Base-by-base conservation (phyloP, 495 filamentous ascomycete species). In the Xylaria venustula region DNA sequence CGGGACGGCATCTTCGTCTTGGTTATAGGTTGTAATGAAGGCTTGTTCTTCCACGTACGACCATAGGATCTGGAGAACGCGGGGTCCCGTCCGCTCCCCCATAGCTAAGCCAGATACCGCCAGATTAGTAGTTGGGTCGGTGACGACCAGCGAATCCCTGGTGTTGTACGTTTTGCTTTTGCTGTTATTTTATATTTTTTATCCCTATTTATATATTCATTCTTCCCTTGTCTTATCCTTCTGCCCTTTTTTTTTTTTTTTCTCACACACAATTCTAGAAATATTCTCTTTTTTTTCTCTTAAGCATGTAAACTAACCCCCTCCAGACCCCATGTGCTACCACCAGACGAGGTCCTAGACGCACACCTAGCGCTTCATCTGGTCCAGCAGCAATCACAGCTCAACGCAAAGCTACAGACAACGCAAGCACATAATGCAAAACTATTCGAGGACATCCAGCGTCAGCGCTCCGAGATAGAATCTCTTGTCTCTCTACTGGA, bases 401-500 rank as follows among this genome's bases (percentile, higher is more conserved):
- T 95, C 51, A 84, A 88, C 59, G 74, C 77, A 8, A 80, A 80
- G 48, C 72, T 95, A 15, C 79, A 86, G 60, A 78, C 79, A 17
- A 83, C 83, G 2, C 84, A 91, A 66, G 64, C 75, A 1, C 77
- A 87, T 64, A 96, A 96, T 71, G 78, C 77, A 15, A 76, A 73
- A 22, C 74, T 96, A 2, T 81, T 87, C 47, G 77, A 79, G 52
- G 81, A 81, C 20, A 79, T 95, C 2, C 77, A 82, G 61, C 77
- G 71, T 23, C 92, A 96, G 77, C 77, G 90, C 36, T 73, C 78
- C 42, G 90, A 96, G 71, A 90, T 96, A 58, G 87, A 90, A 65
- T 77, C 67, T 7, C 68, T 96, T 51, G 68, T 94, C 36, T 75
- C 67, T 4, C 77, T 81, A 11, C 77, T 94, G 23, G 91, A 92